Conservation (phyloP, 768 basidiomycete species). For the Dentipellis fragilis region DNA sequence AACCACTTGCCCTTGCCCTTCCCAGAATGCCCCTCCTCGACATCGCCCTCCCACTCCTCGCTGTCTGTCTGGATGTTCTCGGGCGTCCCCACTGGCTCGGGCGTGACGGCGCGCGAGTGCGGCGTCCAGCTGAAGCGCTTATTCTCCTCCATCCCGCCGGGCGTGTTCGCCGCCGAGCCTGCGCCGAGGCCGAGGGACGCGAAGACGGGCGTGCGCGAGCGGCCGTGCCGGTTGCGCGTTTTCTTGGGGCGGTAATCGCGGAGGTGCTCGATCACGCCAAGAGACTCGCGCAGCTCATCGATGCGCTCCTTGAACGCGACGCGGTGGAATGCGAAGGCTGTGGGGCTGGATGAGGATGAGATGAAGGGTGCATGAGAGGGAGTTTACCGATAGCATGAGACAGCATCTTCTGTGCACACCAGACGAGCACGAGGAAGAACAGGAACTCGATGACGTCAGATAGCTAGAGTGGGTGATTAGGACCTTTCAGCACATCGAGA, state of each 20-base stretch:
- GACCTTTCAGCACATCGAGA: not conserved
- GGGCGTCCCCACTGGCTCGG: slow-evolving; percentile 1
- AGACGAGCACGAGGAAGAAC: slow-evolving; percentile 63
- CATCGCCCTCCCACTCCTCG: slow-evolving; percentile 18
- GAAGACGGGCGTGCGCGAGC: slow-evolving; percentile 11
- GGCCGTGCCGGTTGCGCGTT: slow-evolving; percentile 17
- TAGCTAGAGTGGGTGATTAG: slow-evolving; percentile 26
- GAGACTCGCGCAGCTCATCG: slow-evolving; percentile 39
- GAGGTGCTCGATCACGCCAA: slow-evolving; percentile 56
- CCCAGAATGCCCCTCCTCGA: slow-evolving; percentile 21
- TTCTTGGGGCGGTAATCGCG: slow-evolving; percentile 52
- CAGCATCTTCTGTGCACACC: slow-evolving; percentile 55
- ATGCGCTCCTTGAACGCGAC: slow-evolving; percentile 69
- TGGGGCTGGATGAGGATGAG: not conserved
- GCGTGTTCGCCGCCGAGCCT: not conserved
- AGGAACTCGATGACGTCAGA: slow-evolving; percentile 58
- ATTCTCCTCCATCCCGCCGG: no score
- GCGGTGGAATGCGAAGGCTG: slow-evolving; percentile 68
- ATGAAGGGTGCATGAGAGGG: not conserved
- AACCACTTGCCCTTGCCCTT: not conserved
- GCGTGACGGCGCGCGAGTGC: slow-evolving; percentile 21
- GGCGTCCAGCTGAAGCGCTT: slow-evolving; percentile 8
- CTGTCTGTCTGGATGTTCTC: not conserved
- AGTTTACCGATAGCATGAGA: slow-evolving; percentile 49
- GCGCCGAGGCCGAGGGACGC: not conserved